Base-by-base conservation (phyloP, 2,329 filamentous ascomycete species). In the Microcera coccophila region DNA sequence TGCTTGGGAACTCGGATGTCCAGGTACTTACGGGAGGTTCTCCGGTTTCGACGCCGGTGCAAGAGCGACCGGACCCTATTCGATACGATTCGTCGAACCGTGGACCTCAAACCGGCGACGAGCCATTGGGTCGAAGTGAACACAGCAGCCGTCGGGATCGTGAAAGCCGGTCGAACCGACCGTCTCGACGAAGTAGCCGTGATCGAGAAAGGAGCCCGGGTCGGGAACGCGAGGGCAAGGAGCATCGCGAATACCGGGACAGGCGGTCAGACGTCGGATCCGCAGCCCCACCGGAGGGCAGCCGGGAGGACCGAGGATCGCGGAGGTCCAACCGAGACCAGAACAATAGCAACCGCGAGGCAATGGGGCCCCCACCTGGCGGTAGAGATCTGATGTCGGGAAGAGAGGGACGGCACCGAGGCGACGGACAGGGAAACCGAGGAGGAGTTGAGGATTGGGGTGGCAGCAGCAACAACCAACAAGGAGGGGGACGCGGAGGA, bases 1-100 rank as follows among this genome's bases (percentile, higher is more conserved):
- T 68, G 44, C 57, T 80, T 26, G 73, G 68, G 15, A 72, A 71
- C 15, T 79, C 76, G 3, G 78, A 81, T 50, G 73, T 73, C 1
- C 78, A 81, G 53, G 73, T 76, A 4, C 65, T 80, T 3, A 74
- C 74, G 1, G 76, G 77, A 17, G 74, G 72, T 15, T 76, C 78
- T 18, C 73, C 72, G 16, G 66, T 67, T 16, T 66, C 66, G 36
- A 76, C 75, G 3, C 74, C 75, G 0, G 57, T 66, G 3, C 69
- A 74, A 17, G 76, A 80, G 46, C 70, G 72, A 0, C 60, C 65
- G 20, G 74, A 79, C 28, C 62, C 69, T 7, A 52, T 69, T 11
- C 65, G 71, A 18, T 64, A 69, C 5, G 65, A 65, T 17, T 49
- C 58, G 4, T 61, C 62, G 37, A 58, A 66, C 50, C 60, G 69